Base-by-base conservation (phyloP, 768 basidiomycete genomes). In the Auricularia sp. region DNA sequence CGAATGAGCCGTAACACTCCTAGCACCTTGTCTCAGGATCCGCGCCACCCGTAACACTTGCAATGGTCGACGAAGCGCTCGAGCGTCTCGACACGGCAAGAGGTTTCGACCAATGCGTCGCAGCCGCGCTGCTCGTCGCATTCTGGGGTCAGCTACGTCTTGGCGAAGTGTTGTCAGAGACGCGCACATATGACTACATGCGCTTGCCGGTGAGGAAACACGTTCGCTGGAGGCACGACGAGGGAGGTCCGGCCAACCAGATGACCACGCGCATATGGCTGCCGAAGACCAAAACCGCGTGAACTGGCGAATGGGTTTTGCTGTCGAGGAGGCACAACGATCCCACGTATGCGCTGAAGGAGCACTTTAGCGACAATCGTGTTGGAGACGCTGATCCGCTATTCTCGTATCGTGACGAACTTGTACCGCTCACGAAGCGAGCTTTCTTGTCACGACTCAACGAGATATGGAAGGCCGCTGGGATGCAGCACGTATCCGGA, bases 101-200 rank as follows among this genome's bases (percentile, higher is more conserved):
- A 10, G 69, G 77, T 0, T 80, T 79, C 62, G 77, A 80, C 62
- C 77, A 77, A 0, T 77, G 76, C 39, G 61, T 79, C 1, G 79
- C 77, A 77, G 77, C 78, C 8, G 42, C 42, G 42, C 7, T 43
- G 42, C 42, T 43, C 42, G 42, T 73, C 62, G 74, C 76, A 0
- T 80, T 80, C 67, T 80, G 73, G 71, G 77, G 77, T 1, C 64
- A 78, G 62, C 74, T 77, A 73, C 68, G 73, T 0, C 77, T 79
- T 63, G 76, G 78, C 0, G 77, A 80, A 65, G 72, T 76, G 0
- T 43, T 43, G 42, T 43, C 42, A 16, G 8, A 7, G 42, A 43
- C 42, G 42, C 7, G 42, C 8, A 7, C 7, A 7, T 43, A 43
- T 16, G 42, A 43, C 42, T 43, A 7, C 42, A 16, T 7, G 7